Base-by-base conservation (phyloP, 1,284 basidiomycete genomes). In the Puccinia coronata region DNA sequence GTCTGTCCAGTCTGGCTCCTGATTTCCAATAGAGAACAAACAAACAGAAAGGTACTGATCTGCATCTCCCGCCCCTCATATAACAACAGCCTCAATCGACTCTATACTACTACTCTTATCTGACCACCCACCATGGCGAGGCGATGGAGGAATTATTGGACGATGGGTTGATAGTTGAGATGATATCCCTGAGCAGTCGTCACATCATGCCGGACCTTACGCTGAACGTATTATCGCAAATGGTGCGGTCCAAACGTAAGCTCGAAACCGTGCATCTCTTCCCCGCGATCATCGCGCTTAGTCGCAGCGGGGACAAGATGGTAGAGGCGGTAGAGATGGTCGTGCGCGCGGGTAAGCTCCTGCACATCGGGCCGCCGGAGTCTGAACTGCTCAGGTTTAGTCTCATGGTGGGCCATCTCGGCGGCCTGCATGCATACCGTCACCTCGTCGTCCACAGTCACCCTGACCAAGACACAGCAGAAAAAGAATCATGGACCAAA, bases 401-500 rank as follows among this genome's bases (percentile, higher is more conserved):
- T 47, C 28, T 76, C 43, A n/a, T 76, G 39, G 41, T 76, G n/a
- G 74, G 74, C 28, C 74, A 76, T 65, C 74, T 76, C 4, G 74
- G 74, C 28, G 74, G 74, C 14, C 61, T 76, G 28, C n/a, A 34
- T 11, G 57, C n/a, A 23, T 76, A 76, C 31, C 57, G 74, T 16
- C 49, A 43, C 34, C 31, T 73, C 11, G n/a, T 73, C 9, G 1
- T 28, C 25, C 11, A 73, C n/a, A 12, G 11, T 18, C 9, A 34
- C 23, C 31, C 25, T 14, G 25, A 28, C 0, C 25, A 73, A 23
- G 71, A 57, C 55, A 20, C 11, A 23, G 5, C 16, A 16, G 23
- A 1, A 39, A 23, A 55, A 39, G 71, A 36, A 23, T 20, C 20
- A 63, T 20, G 39, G 36, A 5, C 14, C 61, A 20, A n/a, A 41